A percentile compares a stretch with the other conserved stretches of the same genome.
phyloP scores from a whole-genome alignment of 768 basidiomycete genomes.

The Russula emetica region DNA sequence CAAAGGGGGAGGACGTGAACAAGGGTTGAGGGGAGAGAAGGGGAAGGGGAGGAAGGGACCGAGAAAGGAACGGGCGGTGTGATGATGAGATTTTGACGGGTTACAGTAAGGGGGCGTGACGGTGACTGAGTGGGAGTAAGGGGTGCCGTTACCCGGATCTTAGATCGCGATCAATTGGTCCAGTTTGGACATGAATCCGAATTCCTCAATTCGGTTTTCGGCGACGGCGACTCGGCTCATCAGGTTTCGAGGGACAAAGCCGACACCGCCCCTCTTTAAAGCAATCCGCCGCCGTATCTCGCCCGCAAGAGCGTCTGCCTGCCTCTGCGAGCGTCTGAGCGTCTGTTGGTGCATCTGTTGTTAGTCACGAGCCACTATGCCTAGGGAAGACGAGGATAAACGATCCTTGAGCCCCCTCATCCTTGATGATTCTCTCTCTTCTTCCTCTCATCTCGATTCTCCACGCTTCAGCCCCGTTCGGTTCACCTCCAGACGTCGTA shows the following conservation, averaged over 20 bases:
- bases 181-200: no score
- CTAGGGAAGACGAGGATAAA: background rate
- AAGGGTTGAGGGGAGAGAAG: background rate
- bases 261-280: no score
- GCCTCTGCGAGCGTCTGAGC: background rate
- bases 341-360: no score
- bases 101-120: slow-evolving; percentile 1
- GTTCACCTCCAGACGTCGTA: slow-evolving; percentile 7
- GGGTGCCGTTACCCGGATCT: background rate
- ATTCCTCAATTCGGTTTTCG: no score
- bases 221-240: no score
- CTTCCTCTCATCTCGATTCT: background rate
- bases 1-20: background rate
- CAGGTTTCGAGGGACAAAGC: no score
- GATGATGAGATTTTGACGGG: background rate
- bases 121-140: background rate
- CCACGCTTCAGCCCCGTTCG: background rate
- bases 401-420: background rate
- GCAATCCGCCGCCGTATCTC: no score
- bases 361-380: background rate
- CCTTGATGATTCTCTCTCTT: background rate
- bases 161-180: background rate
- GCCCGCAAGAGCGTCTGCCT: no score
- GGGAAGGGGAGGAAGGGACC: background rate
- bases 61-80: background rate